Base-by-base conservation (phyloP, 2,329 filamentous ascomycete genomes). In the Phialemoniopsis sp. region DNA sequence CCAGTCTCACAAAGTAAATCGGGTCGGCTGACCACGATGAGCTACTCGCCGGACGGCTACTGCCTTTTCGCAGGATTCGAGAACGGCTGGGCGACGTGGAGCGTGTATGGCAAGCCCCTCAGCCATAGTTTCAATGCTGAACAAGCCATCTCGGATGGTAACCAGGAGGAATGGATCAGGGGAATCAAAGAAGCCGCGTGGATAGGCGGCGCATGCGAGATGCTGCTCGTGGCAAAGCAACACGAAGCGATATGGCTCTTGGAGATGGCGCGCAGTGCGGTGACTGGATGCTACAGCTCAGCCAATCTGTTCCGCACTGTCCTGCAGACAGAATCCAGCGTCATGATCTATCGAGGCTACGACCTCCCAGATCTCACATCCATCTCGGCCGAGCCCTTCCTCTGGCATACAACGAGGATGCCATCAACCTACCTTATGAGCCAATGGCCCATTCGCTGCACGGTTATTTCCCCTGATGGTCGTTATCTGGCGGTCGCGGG, bases 401-500 rank as follows among this genome's bases (percentile, higher is more conserved):
- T 96, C n/a, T 98, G 93, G 93, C 90, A 97, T 57, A 89, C 88
- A 45, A 80, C 90, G 2, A 88, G 88, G 54, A 83, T 96, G 29
- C 93, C 93, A 2, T 73, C 87, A 0, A 74, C 76, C 15, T 98
- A 98, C 59, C 77, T 98, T 5, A 72, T 89, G 30, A 84, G 91
- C 41, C 91, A 98, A 54, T 96, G 93, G 89, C 93, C 93, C 2
- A 89, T 98, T 47, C 81, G 85, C 41, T 85, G 83, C 53, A 85
- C 87, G 14, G 88, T 91, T 35, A 85, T 95, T 38, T 97, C 93
- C 2, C 76, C 88, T 18, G 93, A 98, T 59, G 93, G 93, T 3
- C 78, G 90, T 61, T 98, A 97, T 63, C 80, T 97, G 35, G 93
- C 93, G 5, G 85, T 97, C n/a, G 90, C 93, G n/a, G 93, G 93